Percentiles rank a stretch among this genome's conserved stretches.
phyloP scores from a whole-genome alignment of 2,329 filamentous ascomycete species.

The Curvularia verruculosa region DNA sequence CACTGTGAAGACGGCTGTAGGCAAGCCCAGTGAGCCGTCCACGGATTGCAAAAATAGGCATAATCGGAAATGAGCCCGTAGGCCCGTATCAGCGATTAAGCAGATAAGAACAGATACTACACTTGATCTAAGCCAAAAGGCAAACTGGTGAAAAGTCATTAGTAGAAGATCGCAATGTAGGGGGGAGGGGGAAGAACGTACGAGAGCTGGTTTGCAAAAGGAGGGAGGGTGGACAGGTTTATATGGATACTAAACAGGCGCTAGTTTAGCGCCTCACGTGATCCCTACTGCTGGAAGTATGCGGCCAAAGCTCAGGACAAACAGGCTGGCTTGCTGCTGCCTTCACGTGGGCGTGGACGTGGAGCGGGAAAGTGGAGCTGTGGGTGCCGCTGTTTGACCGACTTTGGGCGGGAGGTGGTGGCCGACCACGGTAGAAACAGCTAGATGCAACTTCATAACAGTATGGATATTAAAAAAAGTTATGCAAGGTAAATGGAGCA shows the following conservation, averaged over 20 bases:
- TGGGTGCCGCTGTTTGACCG: not conserved
- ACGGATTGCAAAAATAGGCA: slow-evolving; percentile 3
- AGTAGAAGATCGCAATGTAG: not conserved
- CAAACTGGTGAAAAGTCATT: not conserved
- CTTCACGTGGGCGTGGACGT: not conserved
- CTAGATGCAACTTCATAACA: not conserved
- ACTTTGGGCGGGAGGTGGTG: too few species aligned
- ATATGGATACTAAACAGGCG: not conserved
- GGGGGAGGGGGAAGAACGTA: not conserved
- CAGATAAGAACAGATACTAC: slow-evolving; percentile 11
- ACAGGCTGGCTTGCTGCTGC: too few species aligned
- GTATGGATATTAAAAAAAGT: not conserved
- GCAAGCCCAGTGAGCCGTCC: slow-evolving; percentile 6
- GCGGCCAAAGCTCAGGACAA: not conserved
- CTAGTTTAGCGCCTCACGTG: slow-evolving; percentile 5
- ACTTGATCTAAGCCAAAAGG: slow-evolving; percentile 14
- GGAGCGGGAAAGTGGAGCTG: not conserved
- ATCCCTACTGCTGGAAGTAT: not conserved
- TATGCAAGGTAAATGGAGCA: not conserved
- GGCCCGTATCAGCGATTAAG: slow-evolving; percentile 6
- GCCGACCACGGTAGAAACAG: not conserved
- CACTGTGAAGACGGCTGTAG: slow-evolving; percentile 5
- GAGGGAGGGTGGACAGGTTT: not conserved
- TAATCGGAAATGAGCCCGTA: slow-evolving; percentile 2
- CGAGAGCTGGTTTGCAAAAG: slow-evolving; percentile 3